Evolutionary conservation across 306 rosid species (phyloP).

Genomic region (Erythrophleum fordii): DNA sequence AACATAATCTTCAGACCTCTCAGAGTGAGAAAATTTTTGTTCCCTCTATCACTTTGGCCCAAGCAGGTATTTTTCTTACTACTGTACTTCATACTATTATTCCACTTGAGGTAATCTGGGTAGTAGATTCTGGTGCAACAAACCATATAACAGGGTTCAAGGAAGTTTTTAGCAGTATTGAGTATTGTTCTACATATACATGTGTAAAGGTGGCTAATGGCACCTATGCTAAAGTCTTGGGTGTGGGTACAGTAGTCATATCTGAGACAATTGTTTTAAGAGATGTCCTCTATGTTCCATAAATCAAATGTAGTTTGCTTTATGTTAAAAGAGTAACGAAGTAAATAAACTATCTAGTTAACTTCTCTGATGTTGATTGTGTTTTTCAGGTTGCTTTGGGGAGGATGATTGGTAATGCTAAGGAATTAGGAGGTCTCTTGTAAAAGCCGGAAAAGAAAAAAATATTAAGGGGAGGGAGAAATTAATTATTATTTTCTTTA

Average conservation of each 20-base stretch:
- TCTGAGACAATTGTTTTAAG: no score
- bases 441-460: no score
- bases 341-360: not conserved
- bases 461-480: no score
- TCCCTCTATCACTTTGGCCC: not conserved
- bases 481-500: no score
- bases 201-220: not conserved
- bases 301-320: not conserved
- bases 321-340: not conserved
- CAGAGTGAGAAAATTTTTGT: not conserved
- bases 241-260: not conserved
- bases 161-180: not conserved
- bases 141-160: not conserved
- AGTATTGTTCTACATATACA: not conserved
- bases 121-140: not conserved
- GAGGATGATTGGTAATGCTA: not conserved
- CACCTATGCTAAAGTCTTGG: not conserved
- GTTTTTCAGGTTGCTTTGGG: not conserved
- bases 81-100: not conserved
- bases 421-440: no score
- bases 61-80: not conserved
- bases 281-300: not conserved
- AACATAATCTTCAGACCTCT: no score
- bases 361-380: no score
- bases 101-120: not conserved